These are phyloP conservation scores for Piper longum DNA, from an alignment of 164 flowering plant genomes.

Conservation along the genomic window DNA sequence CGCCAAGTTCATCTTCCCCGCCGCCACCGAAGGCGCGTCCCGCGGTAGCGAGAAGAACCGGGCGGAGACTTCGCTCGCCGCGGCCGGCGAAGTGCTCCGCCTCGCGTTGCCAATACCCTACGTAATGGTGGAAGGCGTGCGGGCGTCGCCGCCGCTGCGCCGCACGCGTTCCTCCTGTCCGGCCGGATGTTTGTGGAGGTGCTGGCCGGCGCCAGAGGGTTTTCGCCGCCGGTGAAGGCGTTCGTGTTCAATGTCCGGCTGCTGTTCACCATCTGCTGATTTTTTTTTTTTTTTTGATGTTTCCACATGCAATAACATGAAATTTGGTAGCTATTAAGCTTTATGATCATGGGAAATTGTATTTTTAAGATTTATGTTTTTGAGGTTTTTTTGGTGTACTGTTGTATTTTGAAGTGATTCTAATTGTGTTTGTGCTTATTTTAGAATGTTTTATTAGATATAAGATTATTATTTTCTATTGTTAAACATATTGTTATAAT, in stretches of 20 bases:
- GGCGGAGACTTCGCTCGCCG: constrained; percentile 26
- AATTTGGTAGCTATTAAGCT: no score
- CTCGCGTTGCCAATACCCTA: constrained; percentile 49
- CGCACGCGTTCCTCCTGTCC: constrained; percentile 54
- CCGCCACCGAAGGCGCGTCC: constrained; percentile 5
- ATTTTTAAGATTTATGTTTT: no score
- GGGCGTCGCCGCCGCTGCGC: constrained; percentile 49
- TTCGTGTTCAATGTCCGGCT: constrained; percentile 58
- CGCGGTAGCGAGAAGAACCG: constrained; percentile 22
- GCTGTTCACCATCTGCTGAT: constrained; percentile 31
- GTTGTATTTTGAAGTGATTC: no score
- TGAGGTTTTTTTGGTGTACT: no score
- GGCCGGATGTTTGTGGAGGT: constrained; percentile 67
- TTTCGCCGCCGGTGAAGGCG: constrained; percentile 40
- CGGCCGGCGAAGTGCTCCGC: constrained; percentile 38
- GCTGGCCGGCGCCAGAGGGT: constrained; percentile 25
- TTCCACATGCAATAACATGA: no score
- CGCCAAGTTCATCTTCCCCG: constrained; percentile 18
- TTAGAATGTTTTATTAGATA: no score
- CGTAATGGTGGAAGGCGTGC: constrained; percentile 46
- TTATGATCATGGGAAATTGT: no score
- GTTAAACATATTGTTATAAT: no score
- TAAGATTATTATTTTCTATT: no score
- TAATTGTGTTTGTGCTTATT: no score
- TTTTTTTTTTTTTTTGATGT: background rate